Conservation (phyloP, 106 monocot genomes). For the Iris macrosiphon region DNA sequence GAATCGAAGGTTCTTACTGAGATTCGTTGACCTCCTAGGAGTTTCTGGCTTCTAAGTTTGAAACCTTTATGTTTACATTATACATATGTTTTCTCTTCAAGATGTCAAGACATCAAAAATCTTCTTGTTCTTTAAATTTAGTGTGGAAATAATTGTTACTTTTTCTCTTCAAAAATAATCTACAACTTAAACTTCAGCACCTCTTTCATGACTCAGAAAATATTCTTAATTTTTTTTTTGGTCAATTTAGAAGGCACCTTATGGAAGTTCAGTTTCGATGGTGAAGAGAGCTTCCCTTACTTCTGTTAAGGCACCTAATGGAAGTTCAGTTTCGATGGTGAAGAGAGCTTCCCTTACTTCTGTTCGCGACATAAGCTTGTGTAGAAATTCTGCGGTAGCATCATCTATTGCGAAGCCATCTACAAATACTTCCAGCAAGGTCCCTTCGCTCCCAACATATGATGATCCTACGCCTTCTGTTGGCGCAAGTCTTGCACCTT, state of each 20-base stretch:
- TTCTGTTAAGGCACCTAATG: slow-evolving; percentile 4
- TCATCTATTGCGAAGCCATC: slow-evolving; percentile 16
- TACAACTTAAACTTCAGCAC: too few species aligned
- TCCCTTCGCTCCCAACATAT: not conserved
- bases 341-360: slow-evolving; percentile 28
- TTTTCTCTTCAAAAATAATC: not conserved
- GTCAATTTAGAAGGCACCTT: slow-evolving; percentile 18
- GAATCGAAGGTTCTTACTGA: too few species aligned
- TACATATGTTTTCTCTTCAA: too few species aligned
- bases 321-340: slow-evolving; percentile 10
- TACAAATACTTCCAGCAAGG: not conserved
- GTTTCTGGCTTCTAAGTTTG: not conserved
- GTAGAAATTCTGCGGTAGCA: slow-evolving; percentile 11
- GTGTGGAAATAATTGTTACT: not conserved
- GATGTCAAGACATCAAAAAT: not conserved
- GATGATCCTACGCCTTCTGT: slow-evolving; percentile 6
- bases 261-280: slow-evolving; percentile 12
- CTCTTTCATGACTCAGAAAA: not conserved
- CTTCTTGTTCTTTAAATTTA: not conserved
- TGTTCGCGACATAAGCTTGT: slow-evolving; percentile 4
- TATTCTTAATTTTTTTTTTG: not conserved
- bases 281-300: too few species aligned
- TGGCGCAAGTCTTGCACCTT: slow-evolving; percentile 33
- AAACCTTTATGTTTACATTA: not conserved
- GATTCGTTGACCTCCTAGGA: not conserved